phyloP scores from a whole-genome alignment of 371 early-diverging fungal species.

The Syncephalastrum monosporum region DNA sequence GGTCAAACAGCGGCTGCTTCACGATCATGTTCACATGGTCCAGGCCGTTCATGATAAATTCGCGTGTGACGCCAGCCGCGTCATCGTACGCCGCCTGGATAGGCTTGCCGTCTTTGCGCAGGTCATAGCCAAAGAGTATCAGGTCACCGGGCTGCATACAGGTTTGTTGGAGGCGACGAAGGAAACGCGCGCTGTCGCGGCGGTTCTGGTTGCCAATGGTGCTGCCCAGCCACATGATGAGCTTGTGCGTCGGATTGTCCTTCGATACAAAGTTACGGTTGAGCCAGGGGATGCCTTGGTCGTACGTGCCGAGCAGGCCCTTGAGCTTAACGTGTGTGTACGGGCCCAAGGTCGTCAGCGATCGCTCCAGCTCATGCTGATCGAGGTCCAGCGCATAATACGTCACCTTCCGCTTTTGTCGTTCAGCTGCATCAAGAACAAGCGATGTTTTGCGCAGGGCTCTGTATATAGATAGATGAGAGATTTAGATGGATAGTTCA shows the following conservation, averaged over 20 bases:
- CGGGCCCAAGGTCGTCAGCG: constrained; percentile 46
- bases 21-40: constrained; percentile 75
- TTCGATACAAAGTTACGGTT: constrained; percentile 42
- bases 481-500: too few relatives aligned
- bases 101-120: constrained; percentile 65
- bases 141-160: constrained; percentile 70
- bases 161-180: constrained; percentile 33
- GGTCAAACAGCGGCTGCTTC: constrained; percentile 55
- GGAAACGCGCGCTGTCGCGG: constrained; percentile 54
- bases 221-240: constrained; percentile 86
- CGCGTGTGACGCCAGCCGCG: constrained; percentile 68
- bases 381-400: constrained; percentile 95
- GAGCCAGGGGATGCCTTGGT: constrained; percentile 71
- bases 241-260: constrained; percentile 52
- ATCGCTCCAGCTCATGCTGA: constrained; percentile 71
- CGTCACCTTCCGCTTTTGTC: constrained; percentile 57
- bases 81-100: constrained; percentile 88
- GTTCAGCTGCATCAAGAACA: constrained; percentile 73
- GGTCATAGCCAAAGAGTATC: constrained; percentile 83
- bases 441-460: constrained; percentile 86
- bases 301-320: constrained; percentile 90
- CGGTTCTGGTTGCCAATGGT: constrained; percentile 82
- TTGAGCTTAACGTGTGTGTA: constrained; percentile 60
- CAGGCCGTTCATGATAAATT: constrained; percentile 86
- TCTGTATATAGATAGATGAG: constrained; percentile 27